Evolutionary conservation across 495 filamentous ascomycete species (phyloP).

Genomic region (Podospora appendiculata): DNA sequence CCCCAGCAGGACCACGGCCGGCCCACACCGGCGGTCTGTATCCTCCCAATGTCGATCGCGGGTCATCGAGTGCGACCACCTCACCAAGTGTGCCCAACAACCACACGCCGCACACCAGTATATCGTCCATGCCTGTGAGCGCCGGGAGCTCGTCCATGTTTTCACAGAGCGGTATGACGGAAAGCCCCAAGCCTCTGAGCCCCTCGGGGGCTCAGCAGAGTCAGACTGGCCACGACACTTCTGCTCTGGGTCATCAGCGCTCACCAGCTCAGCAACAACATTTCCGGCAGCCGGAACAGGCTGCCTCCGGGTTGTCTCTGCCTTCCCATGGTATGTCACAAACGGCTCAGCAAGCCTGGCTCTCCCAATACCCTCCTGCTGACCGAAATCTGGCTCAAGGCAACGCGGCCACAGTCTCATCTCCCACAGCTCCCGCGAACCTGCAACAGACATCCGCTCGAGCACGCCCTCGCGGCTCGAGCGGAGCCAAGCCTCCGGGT

Average conservation of each 20-base stretch:
- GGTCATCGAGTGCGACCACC: constrained; percentile 45
- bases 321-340: constrained; percentile 29
- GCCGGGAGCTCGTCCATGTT: constrained; percentile 53
- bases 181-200: constrained; percentile 81
- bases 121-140: constrained; percentile 40
- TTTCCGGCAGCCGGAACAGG: constrained; percentile 31
- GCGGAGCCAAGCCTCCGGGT: constrained; percentile 18
- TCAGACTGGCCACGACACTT: constrained; percentile 50
- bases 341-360: constrained; percentile 23
- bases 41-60: constrained; percentile 49
- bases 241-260: constrained; percentile 48
- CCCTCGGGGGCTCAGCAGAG: constrained; percentile 58
- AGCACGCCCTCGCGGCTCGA: constrained; percentile 14
- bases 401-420: constrained; percentile 21
- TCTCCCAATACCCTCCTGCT: constrained; percentile 39
- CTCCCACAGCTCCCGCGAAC: constrained; percentile 6
- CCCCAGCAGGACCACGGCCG: constrained; percentile 51
- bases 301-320: constrained; percentile 28
- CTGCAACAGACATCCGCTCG: constrained; percentile 16
- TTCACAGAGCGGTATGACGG: constrained; percentile 64
- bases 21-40: constrained; percentile 46
- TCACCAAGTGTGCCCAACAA: constrained; percentile 33
- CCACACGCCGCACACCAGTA: constrained; percentile 41
- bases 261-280: constrained; percentile 66
- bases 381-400: constrained; percentile 39